phyloP scores from a whole-genome alignment of 345 rosid species.

The Eutrema japonicum region DNA sequence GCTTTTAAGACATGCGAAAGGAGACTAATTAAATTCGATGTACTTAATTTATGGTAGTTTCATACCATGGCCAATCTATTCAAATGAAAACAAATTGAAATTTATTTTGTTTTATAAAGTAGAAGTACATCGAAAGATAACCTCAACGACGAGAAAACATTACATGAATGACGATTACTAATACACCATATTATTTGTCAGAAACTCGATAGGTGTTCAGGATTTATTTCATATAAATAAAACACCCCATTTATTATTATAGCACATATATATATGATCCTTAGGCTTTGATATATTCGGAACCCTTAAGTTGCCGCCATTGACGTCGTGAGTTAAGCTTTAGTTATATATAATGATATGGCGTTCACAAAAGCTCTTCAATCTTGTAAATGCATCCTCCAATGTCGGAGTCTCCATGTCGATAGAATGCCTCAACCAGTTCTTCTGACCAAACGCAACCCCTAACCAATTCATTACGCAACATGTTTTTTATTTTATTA shows the following conservation, averaged over 20 bases:
- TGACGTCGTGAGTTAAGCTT: background rate
- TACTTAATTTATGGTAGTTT: too few species aligned
- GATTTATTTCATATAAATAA: background rate
- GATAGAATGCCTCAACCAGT: constrained; percentile 38
- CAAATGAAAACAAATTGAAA: background rate
- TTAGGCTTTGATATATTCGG: background rate
- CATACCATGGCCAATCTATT: background rate
- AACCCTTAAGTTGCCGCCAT: constrained; percentile 10
- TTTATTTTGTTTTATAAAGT: background rate
- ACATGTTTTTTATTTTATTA: background rate
- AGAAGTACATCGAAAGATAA: background rate
- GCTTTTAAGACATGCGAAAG: too few species aligned
- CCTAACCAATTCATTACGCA: constrained; percentile 46
- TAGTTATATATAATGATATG: background rate
- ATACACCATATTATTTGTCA: background rate
- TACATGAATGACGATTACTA: constrained; percentile 10
- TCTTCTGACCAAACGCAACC: constrained; percentile 48
- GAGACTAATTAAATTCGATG: too few species aligned
- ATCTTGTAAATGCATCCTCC: constrained; percentile 34
- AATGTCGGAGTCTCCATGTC: constrained; percentile 29
- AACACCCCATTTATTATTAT: background rate
- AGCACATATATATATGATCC: background rate
- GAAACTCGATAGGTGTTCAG: background rate
- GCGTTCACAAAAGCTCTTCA: constrained; percentile 29
- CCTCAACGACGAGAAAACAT: constrained; percentile 4